Percentiles rank a stretch among this genome's conserved stretches.
phyloP scores from a whole-genome alignment of 2,329 filamentous ascomycete genomes.

The Chrysoporthe austroafricana region DNA sequence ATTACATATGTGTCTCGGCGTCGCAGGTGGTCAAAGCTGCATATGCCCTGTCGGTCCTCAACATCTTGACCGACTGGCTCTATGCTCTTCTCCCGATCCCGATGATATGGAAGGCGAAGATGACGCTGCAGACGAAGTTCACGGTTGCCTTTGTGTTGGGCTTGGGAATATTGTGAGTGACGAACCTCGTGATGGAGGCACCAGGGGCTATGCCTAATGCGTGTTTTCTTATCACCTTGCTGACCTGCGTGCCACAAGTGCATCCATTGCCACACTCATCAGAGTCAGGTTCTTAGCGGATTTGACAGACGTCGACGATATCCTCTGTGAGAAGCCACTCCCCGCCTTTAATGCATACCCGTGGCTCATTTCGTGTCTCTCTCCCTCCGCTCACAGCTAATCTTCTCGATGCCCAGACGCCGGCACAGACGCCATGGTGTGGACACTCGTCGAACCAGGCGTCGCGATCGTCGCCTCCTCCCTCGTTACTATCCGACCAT shows the following conservation, averaged over 20 bases:
- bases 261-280: constrained; percentile 58
- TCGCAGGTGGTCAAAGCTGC: constrained; percentile 51
- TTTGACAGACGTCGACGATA: constrained; percentile 49
- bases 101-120: constrained; percentile 59
- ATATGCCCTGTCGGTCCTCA: constrained; percentile 57
- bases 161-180: constrained; percentile 53
- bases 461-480: constrained; percentile 59
- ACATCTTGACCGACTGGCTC: constrained; percentile 57
- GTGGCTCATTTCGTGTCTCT: not conserved
- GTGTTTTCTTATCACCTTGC: not conserved
- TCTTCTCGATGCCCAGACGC: constrained; percentile 40
- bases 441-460: constrained; percentile 61
- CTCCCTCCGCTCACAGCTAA: not conserved
- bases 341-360: no score
- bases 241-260: constrained; percentile 38
- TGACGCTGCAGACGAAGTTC: constrained; percentile 55
- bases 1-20: constrained; percentile 47
- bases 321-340: constrained; percentile 48
- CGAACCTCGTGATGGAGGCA: not conserved
- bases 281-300: constrained; percentile 53
- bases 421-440: constrained; percentile 57
- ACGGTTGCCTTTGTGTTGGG: constrained; percentile 55
- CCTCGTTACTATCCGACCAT: constrained; percentile 57
- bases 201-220: not conserved
- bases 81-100: constrained; percentile 58